Evolutionary conservation across 2,329 filamentous ascomycete species (phyloP).

Genomic region (Orbilia brochopaga): DNA sequence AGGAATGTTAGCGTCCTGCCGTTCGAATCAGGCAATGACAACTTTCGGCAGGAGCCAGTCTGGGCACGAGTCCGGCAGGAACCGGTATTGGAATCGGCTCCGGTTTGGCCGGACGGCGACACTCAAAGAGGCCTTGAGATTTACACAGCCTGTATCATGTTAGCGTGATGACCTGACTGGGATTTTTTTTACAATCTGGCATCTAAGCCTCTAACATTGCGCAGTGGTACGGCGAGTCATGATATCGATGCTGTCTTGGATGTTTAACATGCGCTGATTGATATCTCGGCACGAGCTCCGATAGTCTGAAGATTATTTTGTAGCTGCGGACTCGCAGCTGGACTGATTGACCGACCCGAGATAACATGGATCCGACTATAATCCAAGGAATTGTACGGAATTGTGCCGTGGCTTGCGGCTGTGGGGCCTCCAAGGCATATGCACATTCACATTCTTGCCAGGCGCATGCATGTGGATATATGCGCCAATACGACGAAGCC

Average conservation of each 20-base stretch:
- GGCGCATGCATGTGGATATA: too few relatives aligned
- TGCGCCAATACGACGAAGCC: background rate
- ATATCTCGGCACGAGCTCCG: background rate
- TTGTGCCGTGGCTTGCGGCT: too few relatives aligned
- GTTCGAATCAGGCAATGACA: conserved; percentile 7
- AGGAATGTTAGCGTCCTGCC: conserved; percentile 22
- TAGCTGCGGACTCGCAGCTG: background rate
- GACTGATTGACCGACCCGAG: too few relatives aligned
- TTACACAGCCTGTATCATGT: too few relatives aligned
- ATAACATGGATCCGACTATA: too few relatives aligned
- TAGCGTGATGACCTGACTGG: too few relatives aligned
- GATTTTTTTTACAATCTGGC: too few relatives aligned
- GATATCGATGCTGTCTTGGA: background rate
- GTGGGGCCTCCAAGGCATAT: too few relatives aligned
- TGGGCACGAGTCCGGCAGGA: too few relatives aligned
- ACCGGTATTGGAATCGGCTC: background rate
- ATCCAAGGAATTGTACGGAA: too few relatives aligned
- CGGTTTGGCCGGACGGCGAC: background rate
- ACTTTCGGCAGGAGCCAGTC: conserved; percentile 34
- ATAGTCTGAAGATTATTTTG: background rate
- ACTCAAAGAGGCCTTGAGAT: too few relatives aligned
- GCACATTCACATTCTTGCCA: too few relatives aligned
- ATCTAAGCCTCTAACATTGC: conserved; percentile 34
- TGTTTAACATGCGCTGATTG: background rate
- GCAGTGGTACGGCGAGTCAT: background rate